Evolutionary conservation across 2,329 filamentous ascomycete species (phyloP), one percentile per base, ranked within the genome.

Genomic region (Zopfia rhizophila): DNA sequence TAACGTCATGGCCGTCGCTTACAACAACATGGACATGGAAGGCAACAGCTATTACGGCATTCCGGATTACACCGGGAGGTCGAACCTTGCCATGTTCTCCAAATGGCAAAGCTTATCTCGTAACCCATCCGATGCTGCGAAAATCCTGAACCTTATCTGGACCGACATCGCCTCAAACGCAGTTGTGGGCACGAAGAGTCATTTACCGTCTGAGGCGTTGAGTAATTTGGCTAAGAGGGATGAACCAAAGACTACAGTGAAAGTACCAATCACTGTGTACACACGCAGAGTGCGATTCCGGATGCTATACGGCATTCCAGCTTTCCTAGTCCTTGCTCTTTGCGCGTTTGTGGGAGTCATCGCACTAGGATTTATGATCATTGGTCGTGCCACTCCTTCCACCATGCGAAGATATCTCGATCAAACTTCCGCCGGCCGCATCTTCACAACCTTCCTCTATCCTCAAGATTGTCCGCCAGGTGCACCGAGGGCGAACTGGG

Each of bases 131-230:
- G 57, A 51, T 0, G 65, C 70, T 1, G 61, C 65, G 0, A 54
- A 60, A 8, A 76, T 78, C 7, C 55, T 77, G 8, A 74, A 78
- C 49, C 58, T 77, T 0, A 66, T 79, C 4, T 79, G 74, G 70
- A 78, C 76, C 0, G 76, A 80, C 43, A 42, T 75, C 5, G 67
- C 70, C 1, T 70, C 76, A 1, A 75, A 73, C n/a, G 60, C 72
- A 2, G 70, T 78, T 0, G 64, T 77, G 0, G 75, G 76, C 5
- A 76, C 72, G 1, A 70, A 40, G 38, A 33, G 50, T 42, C 39
- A 54, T 12, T 36, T 43, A 14, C 30, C 38, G 3, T 35, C 33
- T 1, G 32, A 46, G n/a, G 32, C 46, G 7, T 29, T 32, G 24
- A 45, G 42, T 40, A 48, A 42, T 33, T 35, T 45, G 12, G 40